Base-by-base conservation (phyloP, 805 yeast genomes). In the Clavispora santaluciae region DNA sequence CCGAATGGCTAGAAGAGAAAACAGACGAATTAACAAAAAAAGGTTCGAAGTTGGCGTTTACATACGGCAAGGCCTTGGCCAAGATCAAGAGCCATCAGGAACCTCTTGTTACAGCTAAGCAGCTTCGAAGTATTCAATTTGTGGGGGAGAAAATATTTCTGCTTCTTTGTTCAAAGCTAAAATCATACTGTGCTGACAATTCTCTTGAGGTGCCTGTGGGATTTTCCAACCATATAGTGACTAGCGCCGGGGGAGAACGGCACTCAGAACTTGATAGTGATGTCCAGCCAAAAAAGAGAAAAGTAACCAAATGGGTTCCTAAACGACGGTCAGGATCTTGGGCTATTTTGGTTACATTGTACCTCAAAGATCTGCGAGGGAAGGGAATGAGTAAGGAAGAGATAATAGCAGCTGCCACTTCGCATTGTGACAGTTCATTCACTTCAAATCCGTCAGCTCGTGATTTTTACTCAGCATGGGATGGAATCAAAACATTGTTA, bases 301-400 rank as follows among this genome's bases (percentile, higher is more conserved):
- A 35, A 29, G 33, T 17, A 23, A 29, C 39, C 31, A 68, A 61
- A 26, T 88, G 85, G 57, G 72, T 88, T 0, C 97, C 97, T 0
- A 72, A 69, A 36, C 78, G 79, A 45, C 64, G 90, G 25, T 79
- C 93, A 0, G 96, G 96, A 1, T 95, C 86, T 0, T 90, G 86
- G 64, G 95, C 93, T 0, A 83, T 89, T 7, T 52, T 89, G 15
- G 45, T 87, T 15, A 81, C 81, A 0, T 61, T 89, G 3, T 63
- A 70, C 37, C 67, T 76, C 34, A 58, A 55, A 21, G 88, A 81
- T 51, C 57, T 62, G 4, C 51, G 60, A 2, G 59, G 70, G 16
- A 54, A 59, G n/a, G 95, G 96, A 0, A 53, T 86, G 51, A 70
- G 81, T 4, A 83, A 78, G 53, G 77, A 76, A 9, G 83, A 78